Evolutionary conservation across 2,329 filamentous ascomycete species (phyloP), one percentile per base, ranked within the genome.

Genomic region (Cordyceps fumosorosea): DNA sequence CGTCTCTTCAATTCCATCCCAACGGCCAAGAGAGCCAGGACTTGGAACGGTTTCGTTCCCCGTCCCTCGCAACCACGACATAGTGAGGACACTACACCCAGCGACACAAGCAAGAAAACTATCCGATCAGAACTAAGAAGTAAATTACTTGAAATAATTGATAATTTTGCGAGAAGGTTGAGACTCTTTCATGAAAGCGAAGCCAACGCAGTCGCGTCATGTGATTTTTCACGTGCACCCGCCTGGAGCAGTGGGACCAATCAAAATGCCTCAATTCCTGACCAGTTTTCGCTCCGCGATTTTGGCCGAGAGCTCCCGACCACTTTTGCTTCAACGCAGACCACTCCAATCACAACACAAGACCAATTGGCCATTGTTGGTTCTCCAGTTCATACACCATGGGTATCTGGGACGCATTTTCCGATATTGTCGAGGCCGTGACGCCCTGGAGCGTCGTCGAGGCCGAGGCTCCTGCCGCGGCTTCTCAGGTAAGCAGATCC

Each of bases 391-490:
- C 32, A 48, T 72, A 75, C 78, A 76, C 75, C 76, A 88, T 88
- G 85, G 85, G 84, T 79, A 80, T 88, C 78, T 87, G 84, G 83
- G 84, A 87, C 75, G 77, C 81, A 68, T 81, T 86, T 71, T 80
- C 79, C 72, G 85, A 88, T 73, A 78, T 88, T 73, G 77, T 86
- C 72, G 84, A 87, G 77, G 84, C 84, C 66, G 84, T 82, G 68
- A 80, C 81, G 77, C 85, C 85, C 73, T 88, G 85, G 85, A 80
- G 78, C 74, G 81, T 81, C 67, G 84, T 80, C 68, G 82, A 88
- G 75, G 85, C 85, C 68, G 85, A 88, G 77, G 84, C 85, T 81
- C 80, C 85, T 81, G 78, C 86, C 81, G 79, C 85, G 85, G 79
- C 84, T 79, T 76, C 81, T 81, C 74, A 81, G 80, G 80, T 82